These are phyloP conservation scores for Hypoxylon crocopeplum DNA, from an alignment of 495 filamentous ascomycete species.

Conservation along the genomic window DNA sequence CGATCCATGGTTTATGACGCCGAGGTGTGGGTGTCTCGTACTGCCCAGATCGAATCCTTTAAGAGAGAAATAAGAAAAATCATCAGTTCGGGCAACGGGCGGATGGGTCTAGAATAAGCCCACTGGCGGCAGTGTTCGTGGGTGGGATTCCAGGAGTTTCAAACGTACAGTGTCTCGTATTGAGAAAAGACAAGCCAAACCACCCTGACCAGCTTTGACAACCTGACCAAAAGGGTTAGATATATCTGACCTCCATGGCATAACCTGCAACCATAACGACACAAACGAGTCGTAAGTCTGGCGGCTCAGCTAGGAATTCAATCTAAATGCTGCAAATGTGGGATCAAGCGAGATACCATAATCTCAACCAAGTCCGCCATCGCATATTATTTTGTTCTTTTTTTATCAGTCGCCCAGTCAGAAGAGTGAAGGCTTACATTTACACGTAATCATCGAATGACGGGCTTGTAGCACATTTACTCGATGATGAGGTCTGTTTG, in stretches of 20 bases:
- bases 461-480: too few relatives aligned
- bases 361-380: too few relatives aligned
- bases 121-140: conserved; percentile 14
- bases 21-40: conserved; percentile 1
- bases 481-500: neutral
- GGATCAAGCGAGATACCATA: too few relatives aligned
- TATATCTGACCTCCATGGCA: neutral
- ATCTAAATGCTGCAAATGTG: neutral
- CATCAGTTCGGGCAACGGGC: conserved; percentile 11
- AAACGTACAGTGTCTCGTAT: conserved; percentile 28
- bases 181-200: conserved; percentile 10
- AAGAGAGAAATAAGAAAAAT: conserved; percentile 1
- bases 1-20: conserved; percentile 27
- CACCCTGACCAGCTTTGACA: neutral
- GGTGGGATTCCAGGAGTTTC: conserved; percentile 30
- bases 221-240: conserved; percentile 20
- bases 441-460: neutral
- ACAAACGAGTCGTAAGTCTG: neutral
- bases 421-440: neutral
- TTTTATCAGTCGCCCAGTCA: too few relatives aligned
- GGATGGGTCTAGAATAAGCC: conserved; percentile 20
- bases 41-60: conserved; percentile 10
- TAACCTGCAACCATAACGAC: neutral
- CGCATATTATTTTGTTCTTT: too few relatives aligned
- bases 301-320: conserved; percentile 5